Evolutionary conservation across 257 asterid genomes (phyloP).

Genomic region (Echium plantagineum): DNA sequence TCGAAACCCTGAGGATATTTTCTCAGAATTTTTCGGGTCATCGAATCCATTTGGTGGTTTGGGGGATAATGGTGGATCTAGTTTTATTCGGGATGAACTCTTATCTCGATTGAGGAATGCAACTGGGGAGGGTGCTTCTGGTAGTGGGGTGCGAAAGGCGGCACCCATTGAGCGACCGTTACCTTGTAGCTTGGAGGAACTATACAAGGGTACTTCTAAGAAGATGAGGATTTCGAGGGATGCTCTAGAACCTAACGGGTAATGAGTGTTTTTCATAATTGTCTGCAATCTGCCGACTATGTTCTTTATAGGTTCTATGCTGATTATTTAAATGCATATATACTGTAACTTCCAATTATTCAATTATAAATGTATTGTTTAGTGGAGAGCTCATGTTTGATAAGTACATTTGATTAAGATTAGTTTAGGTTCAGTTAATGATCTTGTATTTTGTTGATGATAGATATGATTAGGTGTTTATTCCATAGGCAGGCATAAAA

Average conservation of each 20-base stretch:
- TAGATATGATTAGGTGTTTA: not conserved
- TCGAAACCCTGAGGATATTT: slow-evolving; percentile 50
- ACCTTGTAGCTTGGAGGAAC: slow-evolving; percentile 65
- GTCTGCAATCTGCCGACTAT: not conserved
- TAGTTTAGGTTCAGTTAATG: not conserved
- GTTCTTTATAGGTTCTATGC: not conserved
- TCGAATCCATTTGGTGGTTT: slow-evolving; percentile 36
- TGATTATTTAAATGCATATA: not conserved
- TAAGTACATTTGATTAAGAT: not conserved
- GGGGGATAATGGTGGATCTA: slow-evolving; percentile 20
- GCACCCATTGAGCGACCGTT: slow-evolving; percentile 43
- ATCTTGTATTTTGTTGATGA: not conserved
- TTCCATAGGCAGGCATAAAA: no score
- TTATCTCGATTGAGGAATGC: slow-evolving; percentile 32
- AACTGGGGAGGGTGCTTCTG: slow-evolving; percentile 30
- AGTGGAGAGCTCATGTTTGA: not conserved
- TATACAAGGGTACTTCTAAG: slow-evolving; percentile 56
- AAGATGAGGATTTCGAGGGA: slow-evolving; percentile 76
- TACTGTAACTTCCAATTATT: no score
- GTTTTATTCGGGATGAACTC: slow-evolving; percentile 38
- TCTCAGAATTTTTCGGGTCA: slow-evolving; percentile 43
- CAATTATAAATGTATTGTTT: not conserved
- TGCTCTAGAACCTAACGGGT: slow-evolving; percentile 46
- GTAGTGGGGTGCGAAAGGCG: slow-evolving; percentile 29
- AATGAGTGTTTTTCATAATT: slow-evolving; percentile 5